These are phyloP conservation scores for Arthrobotrys conoides DNA, from an alignment of 2,329 filamentous ascomycete species.

Conservation along the genomic window DNA sequence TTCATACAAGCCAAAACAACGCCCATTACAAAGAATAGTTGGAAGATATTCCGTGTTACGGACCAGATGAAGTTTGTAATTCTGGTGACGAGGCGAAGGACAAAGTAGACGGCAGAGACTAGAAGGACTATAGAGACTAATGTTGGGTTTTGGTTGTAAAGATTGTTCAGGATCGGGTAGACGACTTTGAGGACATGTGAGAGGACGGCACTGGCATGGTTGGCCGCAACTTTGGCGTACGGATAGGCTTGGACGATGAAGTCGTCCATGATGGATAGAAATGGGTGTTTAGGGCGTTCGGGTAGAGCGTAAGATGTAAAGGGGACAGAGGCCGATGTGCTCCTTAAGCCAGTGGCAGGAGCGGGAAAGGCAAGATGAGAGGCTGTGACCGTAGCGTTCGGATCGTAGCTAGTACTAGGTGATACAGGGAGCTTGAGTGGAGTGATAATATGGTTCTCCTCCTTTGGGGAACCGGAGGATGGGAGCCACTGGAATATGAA, in stretches of 20 bases:
- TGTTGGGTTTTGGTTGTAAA: slow-evolving; percentile 55
- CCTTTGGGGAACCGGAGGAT: background rate
- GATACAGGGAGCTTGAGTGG: background rate
- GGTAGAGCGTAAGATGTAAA: background rate
- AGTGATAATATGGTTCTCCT: background rate
- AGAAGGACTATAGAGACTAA: slow-evolving; percentile 51
- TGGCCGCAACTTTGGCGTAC: slow-evolving; percentile 18
- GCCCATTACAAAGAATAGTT: slow-evolving; percentile 40
- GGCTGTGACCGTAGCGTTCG: background rate
- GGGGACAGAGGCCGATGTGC: background rate
- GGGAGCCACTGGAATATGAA: slow-evolving; percentile 7
- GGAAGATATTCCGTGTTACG: slow-evolving; percentile 49
- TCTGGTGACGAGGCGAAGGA: slow-evolving; percentile 29
- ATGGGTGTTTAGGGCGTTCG: background rate
- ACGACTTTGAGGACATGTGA: slow-evolving; percentile 32
- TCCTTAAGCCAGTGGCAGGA: background rate
- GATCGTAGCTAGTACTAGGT: no score
- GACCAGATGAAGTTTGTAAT: slow-evolving; percentile 47
- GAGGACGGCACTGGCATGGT: slow-evolving; percentile 24
- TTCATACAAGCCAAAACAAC: slow-evolving; percentile 25
- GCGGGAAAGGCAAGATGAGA: background rate
- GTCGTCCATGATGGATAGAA: slow-evolving; percentile 46
- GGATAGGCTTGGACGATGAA: slow-evolving; percentile 41
- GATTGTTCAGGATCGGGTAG: slow-evolving; percentile 50
- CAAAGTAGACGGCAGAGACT: slow-evolving; percentile 26